These are phyloP conservation scores for Aschersonia sp. DNA, from an alignment of 2,329 filamentous ascomycete species.

Conservation along the genomic window DNA sequence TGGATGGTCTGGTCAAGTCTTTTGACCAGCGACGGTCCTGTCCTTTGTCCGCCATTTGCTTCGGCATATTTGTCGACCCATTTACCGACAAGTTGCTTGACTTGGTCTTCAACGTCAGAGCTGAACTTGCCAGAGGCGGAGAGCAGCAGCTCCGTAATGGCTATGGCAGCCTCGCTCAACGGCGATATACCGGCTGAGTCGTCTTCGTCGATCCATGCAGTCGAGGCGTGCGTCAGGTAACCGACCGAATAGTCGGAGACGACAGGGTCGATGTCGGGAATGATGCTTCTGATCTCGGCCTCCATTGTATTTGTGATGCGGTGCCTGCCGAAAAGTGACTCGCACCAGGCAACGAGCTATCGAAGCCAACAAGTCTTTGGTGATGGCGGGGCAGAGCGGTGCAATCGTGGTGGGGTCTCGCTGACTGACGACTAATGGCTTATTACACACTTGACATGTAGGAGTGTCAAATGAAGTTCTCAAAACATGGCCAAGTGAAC, in stretches of 20 bases:
- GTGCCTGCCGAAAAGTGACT: no score
- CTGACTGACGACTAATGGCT: no score
- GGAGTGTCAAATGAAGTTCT: no score
- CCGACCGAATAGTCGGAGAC: conserved; percentile 88
- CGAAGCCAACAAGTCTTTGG: no score
- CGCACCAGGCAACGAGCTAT: no score
- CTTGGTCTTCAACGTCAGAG: conserved; percentile 56
- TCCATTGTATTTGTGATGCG: conserved; percentile 45
- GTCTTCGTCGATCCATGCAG: conserved; percentile 60
- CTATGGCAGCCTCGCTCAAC: conserved; percentile 67
- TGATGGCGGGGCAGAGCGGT: no score
- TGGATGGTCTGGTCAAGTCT: conserved; percentile 90
- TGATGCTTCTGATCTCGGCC: conserved; percentile 67
- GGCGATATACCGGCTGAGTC: conserved; percentile 60
- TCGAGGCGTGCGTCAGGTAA: conserved; percentile 87
- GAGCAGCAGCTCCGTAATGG: conserved; percentile 76
- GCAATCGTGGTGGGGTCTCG: no score
- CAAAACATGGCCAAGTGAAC: no score
- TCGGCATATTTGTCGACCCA: conserved; percentile 74
- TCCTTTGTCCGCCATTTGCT: conserved; percentile 55
- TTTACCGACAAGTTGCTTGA: conserved; percentile 74
- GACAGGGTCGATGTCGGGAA: conserved; percentile 78
- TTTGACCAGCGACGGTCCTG: conserved; percentile 62
- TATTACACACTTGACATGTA: no score
- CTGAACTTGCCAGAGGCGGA: conserved; percentile 84